phyloP scores from a whole-genome alignment of 2,329 filamentous ascomycete species.

The Paraphaeosphaeria minitans region DNA sequence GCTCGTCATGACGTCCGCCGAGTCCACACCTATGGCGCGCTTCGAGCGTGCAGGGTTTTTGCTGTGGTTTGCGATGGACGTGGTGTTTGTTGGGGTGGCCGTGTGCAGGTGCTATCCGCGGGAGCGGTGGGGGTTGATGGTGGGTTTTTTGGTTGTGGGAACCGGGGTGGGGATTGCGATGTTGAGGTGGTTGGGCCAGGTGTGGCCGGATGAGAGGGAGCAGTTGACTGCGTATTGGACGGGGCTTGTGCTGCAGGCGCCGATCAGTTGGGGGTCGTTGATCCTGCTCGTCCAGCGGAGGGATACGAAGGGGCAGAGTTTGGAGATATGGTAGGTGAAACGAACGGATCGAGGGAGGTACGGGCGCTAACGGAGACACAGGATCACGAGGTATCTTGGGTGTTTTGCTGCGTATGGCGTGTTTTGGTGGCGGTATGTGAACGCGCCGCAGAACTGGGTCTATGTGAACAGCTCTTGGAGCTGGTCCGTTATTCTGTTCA shows the following conservation, averaged over 20 bases:
- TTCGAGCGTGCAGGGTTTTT: conserved; percentile 46
- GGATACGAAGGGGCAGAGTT: conserved; percentile 46
- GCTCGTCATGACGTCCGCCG: conserved; percentile 40
- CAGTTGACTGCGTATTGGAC: conserved; percentile 50
- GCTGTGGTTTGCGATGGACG: conserved; percentile 47
- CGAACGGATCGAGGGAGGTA: neutral
- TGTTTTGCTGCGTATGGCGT: conserved; percentile 47
- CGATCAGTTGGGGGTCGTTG: conserved; percentile 46
- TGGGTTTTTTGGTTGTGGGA: conserved; percentile 32
- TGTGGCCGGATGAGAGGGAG: conserved; percentile 48
- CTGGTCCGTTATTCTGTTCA: conserved; percentile 41
- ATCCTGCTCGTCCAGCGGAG: conserved; percentile 35
- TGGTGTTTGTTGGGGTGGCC: conserved; percentile 42
- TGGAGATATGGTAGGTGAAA: conserved; percentile 47
- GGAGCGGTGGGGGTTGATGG: conserved; percentile 25
- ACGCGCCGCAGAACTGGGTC: conserved; percentile 46
- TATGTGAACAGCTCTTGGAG: conserved; percentile 46
- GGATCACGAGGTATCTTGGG: conserved; percentile 48
- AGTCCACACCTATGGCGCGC: neutral
- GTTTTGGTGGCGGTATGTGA: conserved; percentile 49
- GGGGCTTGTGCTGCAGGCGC: conserved; percentile 44
- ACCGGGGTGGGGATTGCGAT: conserved; percentile 35
- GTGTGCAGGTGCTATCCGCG: conserved; percentile 36
- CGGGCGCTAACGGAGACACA: conserved; percentile 12
- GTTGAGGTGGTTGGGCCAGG: conserved; percentile 31